Conservation (phyloP, 2,329 filamentous ascomycete species). For the Neofusicoccum sp. region DNA sequence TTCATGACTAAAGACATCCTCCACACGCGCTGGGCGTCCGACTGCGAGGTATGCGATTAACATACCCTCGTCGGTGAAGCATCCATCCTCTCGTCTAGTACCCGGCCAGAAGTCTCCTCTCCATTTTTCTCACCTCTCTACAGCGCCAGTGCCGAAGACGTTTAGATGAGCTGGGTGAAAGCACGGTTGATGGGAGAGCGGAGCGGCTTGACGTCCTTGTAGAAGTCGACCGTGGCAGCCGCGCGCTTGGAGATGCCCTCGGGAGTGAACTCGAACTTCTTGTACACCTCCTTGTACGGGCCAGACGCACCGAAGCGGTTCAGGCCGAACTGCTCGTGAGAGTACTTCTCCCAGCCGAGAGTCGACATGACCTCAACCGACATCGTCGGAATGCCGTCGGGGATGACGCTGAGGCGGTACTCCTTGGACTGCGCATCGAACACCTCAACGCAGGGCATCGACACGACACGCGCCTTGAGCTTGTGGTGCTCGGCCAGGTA, state of each 20-base stretch:
- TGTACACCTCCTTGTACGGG: slow-evolving; percentile 97
- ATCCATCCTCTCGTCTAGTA: background rate
- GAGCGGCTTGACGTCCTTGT: slow-evolving; percentile 84
- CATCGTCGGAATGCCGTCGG: slow-evolving; percentile 88
- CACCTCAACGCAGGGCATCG: slow-evolving; percentile 93
- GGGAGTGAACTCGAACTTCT: slow-evolving; percentile 99
- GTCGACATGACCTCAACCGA: slow-evolving; percentile 97
- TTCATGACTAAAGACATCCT: background rate
- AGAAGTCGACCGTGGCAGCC: slow-evolving; percentile 89
- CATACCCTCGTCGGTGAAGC: background rate
- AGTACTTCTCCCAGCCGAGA: slow-evolving; percentile 98
- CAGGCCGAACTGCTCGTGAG: slow-evolving; percentile 98
- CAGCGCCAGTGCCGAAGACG: background rate
- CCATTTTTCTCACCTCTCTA: slow-evolving; percentile 1
- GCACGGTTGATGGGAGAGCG: slow-evolving; percentile 95
- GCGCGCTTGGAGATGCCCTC: slow-evolving; percentile 97
- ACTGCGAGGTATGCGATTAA: slow-evolving; percentile 4
- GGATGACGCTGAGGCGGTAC: slow-evolving; percentile 88
- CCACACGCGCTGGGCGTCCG: background rate
- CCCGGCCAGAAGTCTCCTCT: background rate
- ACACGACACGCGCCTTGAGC: slow-evolving; percentile 87
- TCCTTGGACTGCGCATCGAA: slow-evolving; percentile 94
- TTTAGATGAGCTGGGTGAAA: slow-evolving; percentile 94
- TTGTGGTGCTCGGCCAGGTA: slow-evolving; percentile 84
- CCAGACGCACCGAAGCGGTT: slow-evolving; percentile 98